Evolutionary conservation across 257 asterid species (phyloP).

Genomic region (Plantago elongata): DNA sequence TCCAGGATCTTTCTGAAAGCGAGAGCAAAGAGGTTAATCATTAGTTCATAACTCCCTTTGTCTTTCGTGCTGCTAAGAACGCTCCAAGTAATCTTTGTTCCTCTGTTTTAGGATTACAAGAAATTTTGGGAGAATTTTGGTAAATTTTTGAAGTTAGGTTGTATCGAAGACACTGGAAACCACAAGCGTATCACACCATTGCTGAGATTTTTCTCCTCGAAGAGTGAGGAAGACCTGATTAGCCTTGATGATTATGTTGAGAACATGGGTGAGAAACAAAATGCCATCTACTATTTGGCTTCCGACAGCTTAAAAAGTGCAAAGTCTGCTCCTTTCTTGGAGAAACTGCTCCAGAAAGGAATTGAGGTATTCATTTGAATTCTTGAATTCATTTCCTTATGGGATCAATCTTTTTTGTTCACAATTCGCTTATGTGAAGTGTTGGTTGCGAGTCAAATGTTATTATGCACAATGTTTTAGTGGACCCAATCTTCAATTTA

Average conservation of each 20-base stretch:
- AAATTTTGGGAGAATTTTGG: slow-evolving; percentile 99
- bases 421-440: too few relatives aligned
- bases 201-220: slow-evolving; percentile 83
- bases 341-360: slow-evolving; percentile 81
- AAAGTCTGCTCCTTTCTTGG: slow-evolving; percentile 92
- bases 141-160: slow-evolving; percentile 83
- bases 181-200: slow-evolving; percentile 85
- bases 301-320: slow-evolving; percentile 97
- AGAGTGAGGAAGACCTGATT: slow-evolving; percentile 80
- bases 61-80: not conserved
- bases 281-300: slow-evolving; percentile 88
- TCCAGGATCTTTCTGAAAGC: slow-evolving; percentile 92
- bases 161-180: slow-evolving; percentile 94
- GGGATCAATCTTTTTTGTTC: not conserved
- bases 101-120: slow-evolving; percentile 70
- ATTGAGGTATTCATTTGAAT: slow-evolving; percentile 59
- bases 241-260: slow-evolving; percentile 89
- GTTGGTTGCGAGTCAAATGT: too few relatives aligned
- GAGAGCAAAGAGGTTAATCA: slow-evolving; percentile 80
- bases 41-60: not conserved
- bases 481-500: too few relatives aligned
- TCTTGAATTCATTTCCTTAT: not conserved
- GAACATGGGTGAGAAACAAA: slow-evolving; percentile 95
- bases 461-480: too few relatives aligned
- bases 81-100: slow-evolving; percentile 5